Base-by-base conservation (phyloP, 169 alveolate genomes). In the Theileria annulata region DNA sequence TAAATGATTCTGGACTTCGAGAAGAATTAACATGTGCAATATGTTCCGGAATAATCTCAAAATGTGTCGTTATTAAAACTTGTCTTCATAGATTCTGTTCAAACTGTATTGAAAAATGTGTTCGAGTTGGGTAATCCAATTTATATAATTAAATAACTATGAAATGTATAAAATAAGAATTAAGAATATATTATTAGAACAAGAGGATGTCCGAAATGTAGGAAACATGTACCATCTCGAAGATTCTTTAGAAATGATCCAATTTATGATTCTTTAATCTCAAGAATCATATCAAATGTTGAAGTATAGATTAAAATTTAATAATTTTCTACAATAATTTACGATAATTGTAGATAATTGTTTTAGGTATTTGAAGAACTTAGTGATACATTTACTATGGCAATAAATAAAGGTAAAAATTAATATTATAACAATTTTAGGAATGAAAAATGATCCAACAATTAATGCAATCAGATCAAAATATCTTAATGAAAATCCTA, bases 11-110 rank as follows among this genome's bases (percentile, higher is more conserved):
- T 5, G 87, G 87, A 9, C 64, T 79, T 15, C 12, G 75, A 25
- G 85, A 79, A 0, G 77, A 77, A 12, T 2, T 77, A 28, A 70
- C 75, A 33, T 77, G 86, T 35, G 84, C 76, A 12, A 79, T 79
- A 12, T 79, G 85, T 42, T 79, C 66, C 47, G 87, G 87, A 21
- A 83, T 83, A n/a, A 42, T 88, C 12, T 87, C 62, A 15, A 47
- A 73, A 13, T 71, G 88, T 4, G 94, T 90, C 66, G 95, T 91
- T 23, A 93, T 92, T 47, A 90, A 88, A 73, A 88, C 73, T 27
- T 92, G 96, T 67, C 77, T 92, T 31, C 96, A 92, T 31, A 85
- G 95, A 25, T 92, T 92, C 76, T 92, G 95, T 62, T 86, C 93
- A 31, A 86, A 76, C 37, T 92, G 96, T 71, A 92, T 92, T 47